Base-by-base conservation (phyloP, 2,329 filamentous ascomycete genomes). In the Eurotiales sp. region DNA sequence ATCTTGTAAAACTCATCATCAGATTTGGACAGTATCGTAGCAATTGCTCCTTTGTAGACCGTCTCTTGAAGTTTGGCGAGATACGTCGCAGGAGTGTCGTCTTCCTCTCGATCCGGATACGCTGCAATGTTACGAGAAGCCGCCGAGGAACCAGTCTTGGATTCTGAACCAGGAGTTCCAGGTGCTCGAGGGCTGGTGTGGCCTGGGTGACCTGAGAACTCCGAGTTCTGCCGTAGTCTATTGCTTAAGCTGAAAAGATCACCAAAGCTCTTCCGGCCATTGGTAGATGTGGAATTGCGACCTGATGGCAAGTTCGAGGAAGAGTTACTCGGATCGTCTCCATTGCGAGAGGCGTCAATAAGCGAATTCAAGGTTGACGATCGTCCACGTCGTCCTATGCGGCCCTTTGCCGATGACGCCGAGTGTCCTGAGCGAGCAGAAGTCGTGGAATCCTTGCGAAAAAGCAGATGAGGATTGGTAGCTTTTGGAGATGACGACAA, bases 291-390 rank as follows among this genome's bases (percentile, higher is more conserved):
- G 1, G 91, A 96, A 5, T 84, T 91, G 46, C 90, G 80, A 3
- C 74, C 77, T 2, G 69, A 72, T 8, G 69, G 64, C n/a, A 83
- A 70, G 21, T 81, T 81, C 3, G 84, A 84, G 3, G 86, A 83
- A 6, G 82, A 76, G 21, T 47, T 47, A 23, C 30, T 36, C 4
- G 87, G 78, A 49, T 85, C 82, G 29, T 86, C 82, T 55, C 90
- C 88, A 49, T 84, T 83, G 1, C 86, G 88, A 27, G 51, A 42
- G 49, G 82, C 79, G 56, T 86, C 84, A 15, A 85, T 83, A 39
- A 92, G 70, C 1, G 92, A 97, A 61, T 88, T 91, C 74, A 95
- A 80, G 0, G 93, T 97, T 4, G 91, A 95, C 15, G 93, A 96
- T 58, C 93, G 82, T 47, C 86, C 87, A 59, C 91, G 80, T 46